Conservation (phyloP, 345 rosid genomes). For the Eucalyptus regnans region DNA sequence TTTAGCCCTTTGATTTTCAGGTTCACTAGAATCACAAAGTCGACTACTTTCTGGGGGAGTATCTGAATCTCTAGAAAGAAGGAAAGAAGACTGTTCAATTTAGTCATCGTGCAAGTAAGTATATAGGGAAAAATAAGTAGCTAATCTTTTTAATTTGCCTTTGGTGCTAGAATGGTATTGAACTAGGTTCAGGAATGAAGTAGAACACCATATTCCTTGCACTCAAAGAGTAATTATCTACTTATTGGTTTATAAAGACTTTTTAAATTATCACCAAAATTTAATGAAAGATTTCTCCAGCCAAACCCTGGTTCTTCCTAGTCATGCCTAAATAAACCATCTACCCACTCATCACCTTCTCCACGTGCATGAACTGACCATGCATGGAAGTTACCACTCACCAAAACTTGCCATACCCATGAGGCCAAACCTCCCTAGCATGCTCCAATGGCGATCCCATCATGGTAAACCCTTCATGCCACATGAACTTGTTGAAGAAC, state of each 20-base stretch:
- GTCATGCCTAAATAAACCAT: background rate
- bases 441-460: slow-evolving; percentile 53
- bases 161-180: background rate
- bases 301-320: background rate
- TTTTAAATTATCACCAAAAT: background rate
- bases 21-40: background rate
- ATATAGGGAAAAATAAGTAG: background rate
- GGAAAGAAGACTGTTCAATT: background rate
- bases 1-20: background rate
- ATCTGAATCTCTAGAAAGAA: background rate
- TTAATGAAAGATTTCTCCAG: background rate
- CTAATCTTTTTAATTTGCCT: background rate
- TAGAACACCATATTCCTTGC: background rate
- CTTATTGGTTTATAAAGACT: background rate
- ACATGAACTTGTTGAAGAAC: slow-evolving; percentile 65
- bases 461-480: slow-evolving; percentile 94
- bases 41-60: background rate
- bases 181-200: background rate
- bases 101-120: background rate
- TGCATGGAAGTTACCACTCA: slow-evolving; percentile 26
- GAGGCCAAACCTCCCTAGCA: slow-evolving; percentile 65
- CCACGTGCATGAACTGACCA: background rate
- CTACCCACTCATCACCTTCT: background rate
- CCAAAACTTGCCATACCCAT: slow-evolving; percentile 44
- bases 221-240: background rate